phyloP scores from a whole-genome alignment of 1,284 basidiomycete genomes.

The Neonothopanus nambi region DNA sequence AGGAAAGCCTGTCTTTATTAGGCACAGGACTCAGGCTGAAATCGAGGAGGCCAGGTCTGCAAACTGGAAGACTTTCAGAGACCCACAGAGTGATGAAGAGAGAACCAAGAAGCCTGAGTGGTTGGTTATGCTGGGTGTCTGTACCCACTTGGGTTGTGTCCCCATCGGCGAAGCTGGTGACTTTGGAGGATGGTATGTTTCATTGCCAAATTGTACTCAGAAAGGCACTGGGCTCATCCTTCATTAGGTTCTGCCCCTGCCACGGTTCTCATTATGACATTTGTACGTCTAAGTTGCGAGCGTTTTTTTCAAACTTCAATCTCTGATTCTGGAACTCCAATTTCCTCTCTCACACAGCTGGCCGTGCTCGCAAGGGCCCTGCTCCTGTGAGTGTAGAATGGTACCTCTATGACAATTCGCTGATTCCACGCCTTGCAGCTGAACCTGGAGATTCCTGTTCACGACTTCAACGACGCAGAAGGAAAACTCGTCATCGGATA shows the following conservation, averaged over 20 bases:
- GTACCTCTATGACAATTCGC: neutral
- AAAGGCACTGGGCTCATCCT: constrained; percentile 17
- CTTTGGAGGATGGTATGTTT: constrained; percentile 88
- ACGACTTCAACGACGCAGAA: constrained; percentile 87
- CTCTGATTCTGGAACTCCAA: constrained; percentile 15
- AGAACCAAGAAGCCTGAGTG: constrained; percentile 96
- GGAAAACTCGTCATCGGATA: constrained; percentile 93
- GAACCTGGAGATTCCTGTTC: constrained; percentile 91
- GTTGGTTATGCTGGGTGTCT: constrained; percentile 97
- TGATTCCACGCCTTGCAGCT: constrained; percentile 46
- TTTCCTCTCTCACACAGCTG: no score
- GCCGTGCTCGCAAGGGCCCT: constrained; percentile 93
- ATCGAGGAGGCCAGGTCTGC: constrained; percentile 89
- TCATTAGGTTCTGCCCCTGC: constrained; percentile 86
- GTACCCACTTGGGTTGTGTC: constrained; percentile 99
- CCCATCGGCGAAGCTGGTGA: constrained; percentile 98
- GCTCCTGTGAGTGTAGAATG: constrained; percentile 68
- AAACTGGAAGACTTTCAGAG: constrained; percentile 88
- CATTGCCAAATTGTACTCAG: constrained; percentile 11
- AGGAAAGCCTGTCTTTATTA: constrained; percentile 99
- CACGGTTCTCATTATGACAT: constrained; percentile 99
- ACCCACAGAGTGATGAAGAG: constrained; percentile 89
- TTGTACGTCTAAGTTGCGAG: constrained; percentile 47
- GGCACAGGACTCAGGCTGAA: constrained; percentile 92
- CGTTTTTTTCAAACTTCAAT: constrained; percentile 14